Base-by-base conservation (phyloP, 2,329 filamentous ascomycete species). In the Xenoacremonium recifei region DNA sequence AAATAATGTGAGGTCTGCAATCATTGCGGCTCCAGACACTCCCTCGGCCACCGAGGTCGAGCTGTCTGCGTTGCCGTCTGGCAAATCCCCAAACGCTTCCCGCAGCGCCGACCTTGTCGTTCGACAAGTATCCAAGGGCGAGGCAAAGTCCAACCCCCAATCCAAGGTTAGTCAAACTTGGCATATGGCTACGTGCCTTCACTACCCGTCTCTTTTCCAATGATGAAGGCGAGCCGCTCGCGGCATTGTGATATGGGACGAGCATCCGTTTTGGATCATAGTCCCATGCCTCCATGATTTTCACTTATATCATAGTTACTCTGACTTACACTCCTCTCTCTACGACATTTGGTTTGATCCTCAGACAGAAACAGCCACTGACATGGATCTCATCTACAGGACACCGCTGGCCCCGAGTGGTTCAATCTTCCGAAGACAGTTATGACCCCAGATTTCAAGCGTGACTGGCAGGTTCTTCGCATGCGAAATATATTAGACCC, bases 401-500 rank as follows among this genome's bases (percentile, higher is more conserved):
- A 73, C 43, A 87, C 84, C 47, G 87, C 91, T 37, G 93, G 92
- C 33, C 68, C 82, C 13, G 75, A 87, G 44, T 97, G 92, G 92
- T 97, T 86, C 70, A 79, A 95, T 56, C 75, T 99, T 40, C 91
- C 91, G 5, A 84, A 84, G 57, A 96, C 92, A 19, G 76, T 88
- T 37, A 68, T 96, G 37, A 96, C 90, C 1, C 81, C 89, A 7
- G 84, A 95, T 59, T 74, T 96, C 48, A 95, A 91, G 67, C 80
- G 89, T 54, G 92, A 99, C 62, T 74, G 96, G 37, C 90, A 96
- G 66, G 73, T 97, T 10, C 73, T 99, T 45, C 84, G 89, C 51
- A 92, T 96, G 85, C 83, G 93, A 64, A 85, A 84, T 42, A 84
- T 96, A 16, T 75, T 97, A 17, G 92, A 97, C 53, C 84, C 90